phyloP scores from a whole-genome alignment of 176 grass and related monocot genomes.

The Phoenix roebelenii region DNA sequence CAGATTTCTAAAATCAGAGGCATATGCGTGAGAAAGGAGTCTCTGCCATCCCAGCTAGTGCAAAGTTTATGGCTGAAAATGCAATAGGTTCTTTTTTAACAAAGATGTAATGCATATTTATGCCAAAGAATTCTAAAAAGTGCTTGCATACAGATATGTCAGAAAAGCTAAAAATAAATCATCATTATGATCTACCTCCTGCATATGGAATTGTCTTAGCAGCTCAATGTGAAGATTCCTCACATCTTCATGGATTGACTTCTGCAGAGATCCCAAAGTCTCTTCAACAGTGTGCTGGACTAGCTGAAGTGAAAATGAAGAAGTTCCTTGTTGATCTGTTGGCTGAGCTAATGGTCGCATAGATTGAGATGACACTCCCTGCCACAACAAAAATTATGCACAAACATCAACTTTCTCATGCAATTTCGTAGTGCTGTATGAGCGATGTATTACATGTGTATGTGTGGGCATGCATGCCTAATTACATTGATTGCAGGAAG shows the following conservation, averaged over 20 bases:
- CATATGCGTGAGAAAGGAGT: too few relatives aligned
- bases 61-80: too few relatives aligned
- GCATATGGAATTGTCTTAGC: conserved; percentile 90
- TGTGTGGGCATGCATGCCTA: conserved; percentile 12
- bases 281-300: conserved; percentile 92
- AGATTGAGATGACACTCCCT: conserved; percentile 47
- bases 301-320: conserved; percentile 93
- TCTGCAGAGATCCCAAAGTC: conserved; percentile 75
- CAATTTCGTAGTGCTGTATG: neutral
- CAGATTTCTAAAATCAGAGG: too few relatives aligned
- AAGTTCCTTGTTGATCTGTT: conserved; percentile 48
- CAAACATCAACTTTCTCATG: conserved; percentile 6
- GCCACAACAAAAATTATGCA: conserved; percentile 23
- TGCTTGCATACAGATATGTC: too few relatives aligned
- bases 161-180: conserved; percentile 16
- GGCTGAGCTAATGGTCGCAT: conserved; percentile 25
- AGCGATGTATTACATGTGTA: too few relatives aligned
- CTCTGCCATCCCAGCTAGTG: too few relatives aligned
- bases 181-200: conserved; percentile 44
- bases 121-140: too few relatives aligned
- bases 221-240: conserved; percentile 94
- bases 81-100: too few relatives aligned
- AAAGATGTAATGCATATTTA: too few relatives aligned
- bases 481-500: conserved; percentile 56
- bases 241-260: conserved; percentile 86